Percentiles rank a stretch among this genome's conserved stretches.
phyloP scores from a whole-genome alignment of 805 yeast species.

The Hanseniaspora thailandica region DNA sequence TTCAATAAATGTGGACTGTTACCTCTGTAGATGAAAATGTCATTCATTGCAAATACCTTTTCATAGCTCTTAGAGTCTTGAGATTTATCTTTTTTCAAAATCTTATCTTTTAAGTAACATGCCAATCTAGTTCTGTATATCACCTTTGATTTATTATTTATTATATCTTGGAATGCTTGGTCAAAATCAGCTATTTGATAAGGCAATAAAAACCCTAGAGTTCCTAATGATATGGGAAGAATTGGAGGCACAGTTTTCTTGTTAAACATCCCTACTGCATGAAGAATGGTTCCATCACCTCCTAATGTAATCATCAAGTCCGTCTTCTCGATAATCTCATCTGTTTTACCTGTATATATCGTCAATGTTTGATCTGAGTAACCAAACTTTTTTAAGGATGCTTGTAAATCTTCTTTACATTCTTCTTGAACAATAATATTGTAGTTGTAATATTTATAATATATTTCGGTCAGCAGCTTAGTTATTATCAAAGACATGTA shows the following conservation, averaged over 20 bases:
- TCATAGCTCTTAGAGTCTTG: slow-evolving; percentile 14
- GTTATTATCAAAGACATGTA: slow-evolving; percentile 56
- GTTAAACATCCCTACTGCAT: slow-evolving; percentile 71
- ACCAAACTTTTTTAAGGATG: slow-evolving; percentile 19
- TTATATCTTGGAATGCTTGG: slow-evolving; percentile 53
- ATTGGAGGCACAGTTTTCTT: slow-evolving; percentile 75
- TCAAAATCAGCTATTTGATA: slow-evolving; percentile 59
- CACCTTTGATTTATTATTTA: slow-evolving; percentile 56
- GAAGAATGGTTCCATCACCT: slow-evolving; percentile 89
- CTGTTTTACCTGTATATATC: slow-evolving; percentile 47
- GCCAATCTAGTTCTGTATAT: slow-evolving; percentile 67
- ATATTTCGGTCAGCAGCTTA: slow-evolving; percentile 35
- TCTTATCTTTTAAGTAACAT: slow-evolving; percentile 44
- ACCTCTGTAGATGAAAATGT: slow-evolving; percentile 78
- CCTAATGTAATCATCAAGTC: slow-evolving; percentile 80
- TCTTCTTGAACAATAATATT: slow-evolving; percentile 70
- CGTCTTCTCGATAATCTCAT: slow-evolving; percentile 51
- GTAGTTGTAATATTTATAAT: slow-evolving; percentile 51
- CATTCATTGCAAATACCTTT: slow-evolving; percentile 79
- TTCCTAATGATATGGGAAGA: slow-evolving; percentile 77
- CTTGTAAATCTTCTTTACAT: slow-evolving; percentile 55
- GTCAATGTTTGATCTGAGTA: slow-evolving; percentile 28
- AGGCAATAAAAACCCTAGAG: slow-evolving; percentile 79
- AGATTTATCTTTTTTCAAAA: slow-evolving; percentile 3
- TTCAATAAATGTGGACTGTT: slow-evolving; percentile 74